A percentile compares a stretch with the other conserved stretches of the same genome.
These are phyloP conservation scores for Penicillium lagena DNA, from an alignment of 495 filamentous ascomycete species.

Conservation along the genomic window DNA sequence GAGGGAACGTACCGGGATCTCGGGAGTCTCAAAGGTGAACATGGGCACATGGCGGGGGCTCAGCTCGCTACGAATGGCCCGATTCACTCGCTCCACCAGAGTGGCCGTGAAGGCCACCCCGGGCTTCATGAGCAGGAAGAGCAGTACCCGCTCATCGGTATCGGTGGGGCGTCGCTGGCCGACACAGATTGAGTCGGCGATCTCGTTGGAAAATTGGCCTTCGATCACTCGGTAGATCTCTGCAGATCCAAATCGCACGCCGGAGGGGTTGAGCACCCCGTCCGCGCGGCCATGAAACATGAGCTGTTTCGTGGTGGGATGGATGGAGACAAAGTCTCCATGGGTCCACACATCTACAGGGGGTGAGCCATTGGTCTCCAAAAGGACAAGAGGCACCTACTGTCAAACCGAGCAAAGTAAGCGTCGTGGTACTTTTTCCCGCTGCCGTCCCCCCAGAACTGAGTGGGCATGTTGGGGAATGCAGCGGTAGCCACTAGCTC, in stretches of 20 bases:
- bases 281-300: conserved; percentile 69
- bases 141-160: conserved; percentile 64
- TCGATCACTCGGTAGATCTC: conserved; percentile 76
- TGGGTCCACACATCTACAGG: conserved; percentile 65
- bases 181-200: conserved; percentile 67
- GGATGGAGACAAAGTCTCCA: conserved; percentile 68
- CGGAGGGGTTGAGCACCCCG: conserved; percentile 72
- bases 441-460: conserved; percentile 59
- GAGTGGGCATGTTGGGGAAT: conserved; percentile 70
- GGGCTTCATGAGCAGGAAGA: conserved; percentile 64
- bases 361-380: neutral
- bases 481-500: conserved; percentile 63
- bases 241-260: conserved; percentile 70
- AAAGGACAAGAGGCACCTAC: conserved; percentile 6
- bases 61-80: conserved; percentile 46
- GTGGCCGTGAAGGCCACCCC: conserved; percentile 45
- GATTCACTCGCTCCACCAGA: conserved; percentile 47
- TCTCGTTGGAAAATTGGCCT: conserved; percentile 49
- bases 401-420: conserved; percentile 66
- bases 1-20: conserved; percentile 63
- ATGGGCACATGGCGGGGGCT: too few species aligned
- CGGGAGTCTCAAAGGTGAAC: conserved; percentile 49
- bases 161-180: conserved; percentile 66
- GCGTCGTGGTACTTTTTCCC: conserved; percentile 56
- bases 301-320: conserved; percentile 59